Percentiles rank a stretch among this genome's conserved stretches.
Evolutionary conservation across 140 eudicot species (phyloP).

Genomic region (Erigeron philadelphicus): DNA sequence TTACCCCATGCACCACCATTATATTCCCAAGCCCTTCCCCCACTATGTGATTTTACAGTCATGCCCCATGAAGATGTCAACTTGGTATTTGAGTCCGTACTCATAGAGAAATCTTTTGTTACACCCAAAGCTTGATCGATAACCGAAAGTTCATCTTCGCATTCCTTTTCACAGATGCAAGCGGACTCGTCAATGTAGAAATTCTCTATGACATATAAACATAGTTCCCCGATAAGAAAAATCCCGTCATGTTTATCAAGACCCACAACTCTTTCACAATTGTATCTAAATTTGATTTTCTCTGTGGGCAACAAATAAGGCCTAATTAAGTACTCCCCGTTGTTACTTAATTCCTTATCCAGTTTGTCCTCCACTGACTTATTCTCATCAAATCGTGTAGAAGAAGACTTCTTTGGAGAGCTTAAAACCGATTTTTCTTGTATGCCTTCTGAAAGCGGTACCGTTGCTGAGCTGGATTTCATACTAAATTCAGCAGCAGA

Average conservation of each 20-base stretch:
- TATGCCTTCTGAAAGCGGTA: slow-evolving; percentile 59
- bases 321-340: slow-evolving; percentile 84
- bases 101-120: slow-evolving; percentile 65
- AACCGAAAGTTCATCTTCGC: slow-evolving; percentile 82
- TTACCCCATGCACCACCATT: slow-evolving; percentile 99
- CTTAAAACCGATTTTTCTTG: slow-evolving; percentile 59
- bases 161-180: slow-evolving; percentile 90
- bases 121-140: slow-evolving; percentile 99
- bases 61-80: slow-evolving; percentile 80
- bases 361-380: slow-evolving; percentile 52
- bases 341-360: slow-evolving; percentile 78
- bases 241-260: slow-evolving; percentile 96
- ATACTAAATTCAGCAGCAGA: slow-evolving; percentile 78
- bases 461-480: slow-evolving; percentile 59
- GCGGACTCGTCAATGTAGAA: slow-evolving; percentile 85
- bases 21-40: slow-evolving; percentile 98
- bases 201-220: slow-evolving; percentile 80
- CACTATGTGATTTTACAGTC: slow-evolving; percentile 46
- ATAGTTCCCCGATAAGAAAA: slow-evolving; percentile 83
- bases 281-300: slow-evolving; percentile 71
- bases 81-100: slow-evolving; percentile 69
- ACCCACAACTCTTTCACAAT: slow-evolving; percentile 91
- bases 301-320: slow-evolving; percentile 86
- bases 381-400: slow-evolving; percentile 59
- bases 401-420: slow-evolving; percentile 66